phyloP scores from a whole-genome alignment of 2,329 filamentous ascomycete species.

The Botryotinia convoluta region DNA sequence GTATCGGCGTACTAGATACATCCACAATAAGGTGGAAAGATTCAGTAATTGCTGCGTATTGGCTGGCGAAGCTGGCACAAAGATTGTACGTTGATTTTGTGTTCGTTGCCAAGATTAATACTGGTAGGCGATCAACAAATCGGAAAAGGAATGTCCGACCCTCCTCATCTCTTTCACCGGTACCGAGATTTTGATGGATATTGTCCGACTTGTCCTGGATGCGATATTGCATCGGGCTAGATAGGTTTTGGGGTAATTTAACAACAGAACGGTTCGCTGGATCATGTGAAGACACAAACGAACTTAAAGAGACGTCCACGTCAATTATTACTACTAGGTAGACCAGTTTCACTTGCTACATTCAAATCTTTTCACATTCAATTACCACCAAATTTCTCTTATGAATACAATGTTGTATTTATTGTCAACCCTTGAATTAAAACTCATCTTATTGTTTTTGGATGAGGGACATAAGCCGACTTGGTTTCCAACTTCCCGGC shows the following conservation, averaged over 20 bases:
- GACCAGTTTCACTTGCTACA: background rate
- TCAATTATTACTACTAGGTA: background rate
- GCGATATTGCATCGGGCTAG: background rate
- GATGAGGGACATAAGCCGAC: background rate
- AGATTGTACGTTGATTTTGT: background rate
- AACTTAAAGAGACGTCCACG: background rate
- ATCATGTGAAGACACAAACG: background rate
- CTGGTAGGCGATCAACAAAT: background rate
- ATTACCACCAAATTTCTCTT: background rate
- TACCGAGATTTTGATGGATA: background rate
- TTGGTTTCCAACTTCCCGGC: too few species aligned
- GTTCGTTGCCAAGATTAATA: background rate
- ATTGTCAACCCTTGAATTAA: background rate
- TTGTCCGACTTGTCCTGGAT: background rate
- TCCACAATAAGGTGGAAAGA: background rate
- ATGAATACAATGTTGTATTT: background rate
- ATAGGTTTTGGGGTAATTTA: background rate
- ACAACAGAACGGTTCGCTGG: background rate
- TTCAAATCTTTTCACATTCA: background rate
- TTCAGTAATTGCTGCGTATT: background rate
- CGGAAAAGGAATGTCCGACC: background rate
- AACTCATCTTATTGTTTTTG: rapidly evolving
- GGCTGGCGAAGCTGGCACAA: background rate
- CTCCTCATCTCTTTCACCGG: too few species aligned
- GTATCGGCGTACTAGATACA: background rate